Evolutionary conservation across 192 early-diverging fungal species (phyloP), one percentile per base, ranked within the genome.

Genomic region (Spinellus fusiger): DNA sequence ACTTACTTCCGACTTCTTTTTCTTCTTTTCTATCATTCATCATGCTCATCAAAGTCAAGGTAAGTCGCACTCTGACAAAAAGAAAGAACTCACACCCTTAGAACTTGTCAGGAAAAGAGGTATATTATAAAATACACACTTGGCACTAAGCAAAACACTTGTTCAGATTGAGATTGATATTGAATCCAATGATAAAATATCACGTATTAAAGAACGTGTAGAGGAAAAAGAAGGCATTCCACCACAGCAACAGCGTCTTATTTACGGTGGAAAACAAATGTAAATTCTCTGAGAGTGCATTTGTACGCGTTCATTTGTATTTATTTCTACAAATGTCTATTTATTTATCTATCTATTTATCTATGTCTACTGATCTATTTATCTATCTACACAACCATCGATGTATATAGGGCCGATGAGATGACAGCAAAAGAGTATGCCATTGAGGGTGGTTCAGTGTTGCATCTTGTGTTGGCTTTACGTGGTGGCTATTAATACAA

Each of bases 191-290:
- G 84, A 90, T 68, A 90, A 88, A 81, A 84, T 94, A 71, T 76
- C 85, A 34, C 77, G 89, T 37, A 89, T 98, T 77, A 97, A 97
- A 75, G 86, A 96, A 62, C 76, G 84, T 59, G 86, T 98, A 44
- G 92, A 97, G 64, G 93, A 93, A 74, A 95, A 95, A 77, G 94
- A 96, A 69, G 96, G 95, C 55, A 98, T 98, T 59, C 95, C 96
- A 5, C 95, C 95, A 27, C 79, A 86, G 16, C 96, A 98, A 71
- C 96, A 98, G 65, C 85, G 95, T 70, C 74, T 98, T 35, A 98
- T 98, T 76, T 94, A 88, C 65, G 81, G 87, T 57, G 95, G 95
- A 56, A 94, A 92, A 76, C 95, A 97, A 80, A 86, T 97, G 88
- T 93, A 80, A 73, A 77, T 28, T 5, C 7, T 34, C 10, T 15